Percentiles rank a stretch among this genome's conserved stretches.
phyloP scores from a whole-genome alignment of 2,329 filamentous ascomycete genomes.

The Ramularia collo-cygni region DNA sequence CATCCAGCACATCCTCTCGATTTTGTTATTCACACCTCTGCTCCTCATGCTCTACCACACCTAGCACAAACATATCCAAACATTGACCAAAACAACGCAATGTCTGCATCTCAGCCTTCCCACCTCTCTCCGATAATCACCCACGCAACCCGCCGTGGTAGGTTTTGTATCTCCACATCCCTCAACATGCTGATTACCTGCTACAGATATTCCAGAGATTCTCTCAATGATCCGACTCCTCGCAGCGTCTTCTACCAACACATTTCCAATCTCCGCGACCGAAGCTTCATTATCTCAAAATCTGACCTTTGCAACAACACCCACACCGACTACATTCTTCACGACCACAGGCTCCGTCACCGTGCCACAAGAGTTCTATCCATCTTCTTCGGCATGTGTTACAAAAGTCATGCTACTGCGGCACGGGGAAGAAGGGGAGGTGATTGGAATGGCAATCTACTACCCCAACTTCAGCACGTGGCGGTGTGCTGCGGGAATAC shows the following conservation, averaged over 20 bases:
- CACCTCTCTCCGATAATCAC: conserved; percentile 36
- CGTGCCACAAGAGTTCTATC: conserved; percentile 70
- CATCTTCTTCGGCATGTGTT: conserved; percentile 44
- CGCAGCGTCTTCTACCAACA: conserved; percentile 78
- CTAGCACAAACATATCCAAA: not conserved
- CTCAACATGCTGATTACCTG: not conserved
- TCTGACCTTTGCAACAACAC: conserved; percentile 63
- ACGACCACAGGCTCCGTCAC: conserved; percentile 36
- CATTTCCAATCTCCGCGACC: conserved; percentile 69
- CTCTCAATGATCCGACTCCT: conserved; percentile 76
- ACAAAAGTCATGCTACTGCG: conserved; percentile 23
- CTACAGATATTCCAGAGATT: conserved; percentile 71
- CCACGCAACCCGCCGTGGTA: conserved; percentile 49
- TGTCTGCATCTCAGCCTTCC: conserved; percentile 9
- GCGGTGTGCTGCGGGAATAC: conserved; percentile 79
- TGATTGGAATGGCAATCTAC: conserved; percentile 78
- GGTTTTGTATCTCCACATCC: not conserved
- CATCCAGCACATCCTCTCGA: too few species aligned
- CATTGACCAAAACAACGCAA: not conserved
- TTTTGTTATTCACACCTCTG: too few species aligned
- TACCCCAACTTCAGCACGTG: conserved; percentile 97
- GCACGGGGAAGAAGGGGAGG: conserved; percentile 10
- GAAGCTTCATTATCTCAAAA: conserved; percentile 64
- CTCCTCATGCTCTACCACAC: not conserved
- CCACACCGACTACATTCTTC: conserved; percentile 28